These are phyloP conservation scores for Coemansia sp. DNA, from an alignment of 192 early-diverging fungal genomes.

Conservation along the genomic window DNA sequence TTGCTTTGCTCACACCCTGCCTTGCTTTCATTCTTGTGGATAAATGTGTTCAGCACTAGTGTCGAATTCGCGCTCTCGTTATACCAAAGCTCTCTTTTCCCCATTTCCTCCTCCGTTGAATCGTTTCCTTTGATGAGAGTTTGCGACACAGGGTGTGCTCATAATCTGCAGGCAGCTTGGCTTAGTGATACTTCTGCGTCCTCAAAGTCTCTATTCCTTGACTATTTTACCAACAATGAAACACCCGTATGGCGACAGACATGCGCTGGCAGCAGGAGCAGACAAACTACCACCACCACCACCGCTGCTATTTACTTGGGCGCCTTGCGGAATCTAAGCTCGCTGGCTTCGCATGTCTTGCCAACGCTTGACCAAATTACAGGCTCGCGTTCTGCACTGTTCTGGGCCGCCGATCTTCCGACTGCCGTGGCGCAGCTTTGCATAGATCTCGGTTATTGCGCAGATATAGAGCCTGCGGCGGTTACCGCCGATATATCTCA, in stretches of 20 bases:
- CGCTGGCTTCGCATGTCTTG: slow-evolving; percentile 6
- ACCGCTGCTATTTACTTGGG: background rate
- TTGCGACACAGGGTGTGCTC: slow-evolving; percentile 37
- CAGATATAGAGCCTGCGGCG: background rate
- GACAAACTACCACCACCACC: background rate
- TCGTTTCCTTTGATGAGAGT: slow-evolving; percentile 22
- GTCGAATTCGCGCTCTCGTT: background rate
- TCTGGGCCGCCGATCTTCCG: slow-evolving; percentile 25
- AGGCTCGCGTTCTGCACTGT: background rate
- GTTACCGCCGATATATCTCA: background rate
- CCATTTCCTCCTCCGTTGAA: background rate
- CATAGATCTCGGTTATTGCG: background rate
- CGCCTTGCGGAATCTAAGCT: slow-evolving; percentile 6
- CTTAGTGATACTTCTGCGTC: slow-evolving; percentile 10
- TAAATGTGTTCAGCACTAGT: background rate
- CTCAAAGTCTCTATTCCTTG: slow-evolving; percentile 4
- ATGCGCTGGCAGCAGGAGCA: slow-evolving; percentile 9
- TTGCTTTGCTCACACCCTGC: background rate
- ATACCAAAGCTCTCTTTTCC: background rate
- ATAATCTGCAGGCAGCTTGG: slow-evolving; percentile 31
- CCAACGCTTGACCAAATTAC: background rate
- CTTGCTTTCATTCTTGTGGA: slow-evolving; percentile 2
- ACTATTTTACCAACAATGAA: slow-evolving; percentile 16
- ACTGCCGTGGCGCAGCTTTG: slow-evolving; percentile 6
- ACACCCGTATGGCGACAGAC: slow-evolving; percentile 27